phyloP scores from a whole-genome alignment of 805 yeast genomes.

The Yamadazyma endophytica region DNA sequence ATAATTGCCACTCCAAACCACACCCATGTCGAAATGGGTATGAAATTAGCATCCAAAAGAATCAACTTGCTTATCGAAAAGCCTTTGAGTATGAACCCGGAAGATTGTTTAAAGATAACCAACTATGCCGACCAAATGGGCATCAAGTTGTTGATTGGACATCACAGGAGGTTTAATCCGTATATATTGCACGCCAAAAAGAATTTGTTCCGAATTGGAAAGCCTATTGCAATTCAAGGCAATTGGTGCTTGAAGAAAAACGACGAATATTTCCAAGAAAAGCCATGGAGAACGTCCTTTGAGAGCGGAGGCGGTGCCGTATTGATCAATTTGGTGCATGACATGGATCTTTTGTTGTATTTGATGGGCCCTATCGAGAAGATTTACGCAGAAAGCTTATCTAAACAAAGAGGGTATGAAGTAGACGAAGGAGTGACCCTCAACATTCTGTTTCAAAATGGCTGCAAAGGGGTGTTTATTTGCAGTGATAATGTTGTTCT shows the following conservation, averaged over 20 bases:
- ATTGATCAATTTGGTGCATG: constrained; percentile 36
- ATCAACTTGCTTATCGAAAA: constrained; percentile 38
- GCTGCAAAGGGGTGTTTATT: constrained; percentile 33
- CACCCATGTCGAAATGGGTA: constrained; percentile 32
- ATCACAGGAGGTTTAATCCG: constrained; percentile 39
- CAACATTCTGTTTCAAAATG: constrained; percentile 26
- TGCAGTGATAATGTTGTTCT: constrained; percentile 36
- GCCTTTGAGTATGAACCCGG: constrained; percentile 33
- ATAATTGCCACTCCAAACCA: constrained; percentile 40
- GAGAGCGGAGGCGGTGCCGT: constrained; percentile 33
- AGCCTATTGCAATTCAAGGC: constrained; percentile 34
- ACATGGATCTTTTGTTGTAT: constrained; percentile 33
- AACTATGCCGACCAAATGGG: constrained; percentile 14
- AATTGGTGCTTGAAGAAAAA: constrained; percentile 35
- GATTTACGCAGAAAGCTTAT: constrained; percentile 33
- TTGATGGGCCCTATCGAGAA: constrained; percentile 34
- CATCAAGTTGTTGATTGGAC: constrained; percentile 33
- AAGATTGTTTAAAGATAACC: constrained; percentile 29
- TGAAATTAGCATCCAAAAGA: constrained; percentile 29
- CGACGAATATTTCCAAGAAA: constrained; percentile 25
- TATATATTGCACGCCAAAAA: constrained; percentile 30
- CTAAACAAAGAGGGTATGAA: constrained; percentile 24
- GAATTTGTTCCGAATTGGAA: constrained; percentile 24
- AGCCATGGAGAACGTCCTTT: constrained; percentile 29
- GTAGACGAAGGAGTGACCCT: constrained; percentile 40